These are phyloP conservation scores for Allium fistulosum DNA, from an alignment of 106 monocot genomes.

Conservation along the genomic window DNA sequence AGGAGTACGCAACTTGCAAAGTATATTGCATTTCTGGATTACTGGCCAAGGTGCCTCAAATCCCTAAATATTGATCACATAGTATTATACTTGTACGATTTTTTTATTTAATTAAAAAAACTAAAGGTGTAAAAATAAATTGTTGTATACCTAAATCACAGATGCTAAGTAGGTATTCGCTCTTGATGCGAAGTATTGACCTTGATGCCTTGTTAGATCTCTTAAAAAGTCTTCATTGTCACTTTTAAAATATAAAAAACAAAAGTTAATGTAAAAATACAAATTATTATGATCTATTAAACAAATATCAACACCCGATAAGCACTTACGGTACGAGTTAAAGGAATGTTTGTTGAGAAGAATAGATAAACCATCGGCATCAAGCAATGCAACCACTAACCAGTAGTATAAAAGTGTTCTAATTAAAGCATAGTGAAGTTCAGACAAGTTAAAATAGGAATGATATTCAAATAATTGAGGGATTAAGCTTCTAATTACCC, in stretches of 20 bases:
- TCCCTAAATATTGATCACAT: slow-evolving; percentile 28
- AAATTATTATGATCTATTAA: not conserved
- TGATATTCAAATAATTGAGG: no score
- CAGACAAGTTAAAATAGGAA: no score
- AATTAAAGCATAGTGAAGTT: slow-evolving; percentile 1
- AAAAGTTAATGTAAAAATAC: not conserved
- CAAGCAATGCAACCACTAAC: slow-evolving; percentile 67
- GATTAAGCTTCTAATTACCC: slow-evolving; percentile 55
- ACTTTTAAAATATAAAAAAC: slow-evolving; percentile 52
- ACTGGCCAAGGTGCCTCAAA: slow-evolving; percentile 94
- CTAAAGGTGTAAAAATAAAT: not conserved
- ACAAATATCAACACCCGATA: not conserved
- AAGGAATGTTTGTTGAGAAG: slow-evolving; percentile 57
- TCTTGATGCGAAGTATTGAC: slow-evolving; percentile 42
- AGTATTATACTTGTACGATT: no score
- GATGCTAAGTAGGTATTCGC: slow-evolving; percentile 72
- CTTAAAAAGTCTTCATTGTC: slow-evolving; percentile 89
- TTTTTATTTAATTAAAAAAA: not conserved
- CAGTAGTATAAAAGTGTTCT: slow-evolving; percentile 67
- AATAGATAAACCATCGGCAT: slow-evolving; percentile 44
- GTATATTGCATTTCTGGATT: slow-evolving; percentile 88
- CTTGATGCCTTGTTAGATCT: slow-evolving; percentile 65
- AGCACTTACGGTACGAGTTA: slow-evolving; percentile 70
- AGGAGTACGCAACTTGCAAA: slow-evolving; percentile 76
- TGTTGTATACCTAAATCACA: slow-evolving; percentile 54